Conservation (phyloP, 306 rosid species). For the Prunus padus region DNA sequence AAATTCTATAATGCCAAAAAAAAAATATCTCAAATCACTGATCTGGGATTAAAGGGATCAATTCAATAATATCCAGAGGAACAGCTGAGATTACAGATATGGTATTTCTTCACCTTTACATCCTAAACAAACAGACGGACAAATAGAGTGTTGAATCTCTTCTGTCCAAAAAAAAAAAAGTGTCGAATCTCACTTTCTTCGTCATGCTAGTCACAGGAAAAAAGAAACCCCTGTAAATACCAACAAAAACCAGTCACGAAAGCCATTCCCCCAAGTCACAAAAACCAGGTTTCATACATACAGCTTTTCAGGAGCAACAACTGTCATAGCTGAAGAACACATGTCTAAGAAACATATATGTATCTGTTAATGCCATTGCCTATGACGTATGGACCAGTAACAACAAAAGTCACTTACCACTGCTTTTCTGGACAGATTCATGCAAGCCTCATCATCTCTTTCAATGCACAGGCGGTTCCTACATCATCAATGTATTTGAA, state of each 20-base stretch:
- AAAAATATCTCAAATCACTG: neutral
- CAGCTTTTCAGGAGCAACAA: neutral
- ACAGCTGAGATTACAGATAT: neutral
- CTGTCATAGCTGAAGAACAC: conserved; percentile 3
- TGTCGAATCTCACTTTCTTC: neutral
- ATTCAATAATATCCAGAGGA: neutral
- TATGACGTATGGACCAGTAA: neutral
- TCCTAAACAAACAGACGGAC: neutral
- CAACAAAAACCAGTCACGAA: neutral
- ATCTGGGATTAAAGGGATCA: neutral
- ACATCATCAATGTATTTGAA: neutral
- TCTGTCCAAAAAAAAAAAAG: too few species aligned
- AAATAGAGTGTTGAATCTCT: neutral
- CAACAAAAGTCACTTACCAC: neutral
- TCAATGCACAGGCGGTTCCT: neutral
- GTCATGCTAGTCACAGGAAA: neutral
- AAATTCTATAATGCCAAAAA: too few species aligned
- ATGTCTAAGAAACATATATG: neutral
- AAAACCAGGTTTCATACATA: conserved; percentile 1
- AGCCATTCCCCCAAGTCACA: neutral
- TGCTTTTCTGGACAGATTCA: conserved; percentile 6
- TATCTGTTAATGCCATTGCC: neutral
- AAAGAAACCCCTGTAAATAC: neutral
- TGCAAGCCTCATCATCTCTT: neutral
- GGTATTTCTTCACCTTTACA: neutral